These are phyloP conservation scores for Saturnispora ahearnii DNA, from an alignment of 805 yeast species.

Conservation along the genomic window DNA sequence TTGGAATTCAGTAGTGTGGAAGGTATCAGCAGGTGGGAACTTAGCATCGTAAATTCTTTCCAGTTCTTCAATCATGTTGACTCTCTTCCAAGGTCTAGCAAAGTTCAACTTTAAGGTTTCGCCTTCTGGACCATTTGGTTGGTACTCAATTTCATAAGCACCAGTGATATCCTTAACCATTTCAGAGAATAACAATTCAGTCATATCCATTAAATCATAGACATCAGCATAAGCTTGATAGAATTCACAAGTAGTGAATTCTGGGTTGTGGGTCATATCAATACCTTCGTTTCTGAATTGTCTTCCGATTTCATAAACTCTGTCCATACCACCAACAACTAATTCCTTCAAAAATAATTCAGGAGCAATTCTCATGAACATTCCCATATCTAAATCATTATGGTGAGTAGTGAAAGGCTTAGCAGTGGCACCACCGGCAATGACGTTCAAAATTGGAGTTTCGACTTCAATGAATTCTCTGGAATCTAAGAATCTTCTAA, in stretches of 20 bases:
- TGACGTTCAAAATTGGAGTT: constrained; percentile 97
- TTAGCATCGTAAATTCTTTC: constrained; percentile 79
- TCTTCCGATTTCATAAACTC: constrained; percentile 97
- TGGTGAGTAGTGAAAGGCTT: constrained; percentile 96
- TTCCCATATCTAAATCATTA: constrained; percentile 91
- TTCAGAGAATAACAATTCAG: constrained; percentile 88
- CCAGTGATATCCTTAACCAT: constrained; percentile 97
- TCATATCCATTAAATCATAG: constrained; percentile 89
- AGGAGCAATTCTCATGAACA: constrained; percentile 98
- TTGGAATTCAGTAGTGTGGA: constrained; percentile 91
- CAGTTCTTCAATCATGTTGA: constrained; percentile 92
- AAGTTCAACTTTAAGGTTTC: constrained; percentile 74
- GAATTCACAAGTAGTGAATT: constrained; percentile 97
- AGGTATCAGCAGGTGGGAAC: constrained; percentile 93
- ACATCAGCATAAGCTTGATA: constrained; percentile 97
- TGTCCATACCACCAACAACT: constrained; percentile 96
- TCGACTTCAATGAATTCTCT: constrained; percentile 92
- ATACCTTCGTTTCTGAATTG: constrained; percentile 98
- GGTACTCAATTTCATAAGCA: constrained; percentile 73
- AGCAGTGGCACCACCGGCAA: constrained; percentile 99
- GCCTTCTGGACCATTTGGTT: constrained; percentile 90
- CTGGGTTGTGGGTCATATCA: constrained; percentile 98
- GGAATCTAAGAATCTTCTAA: constrained; percentile 78
- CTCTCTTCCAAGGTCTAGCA: constrained; percentile 96
- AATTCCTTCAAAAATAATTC: constrained; percentile 93